Base-by-base conservation (phyloP, 1,284 basidiomycete species). In the Ustilago xerochloae region DNA sequence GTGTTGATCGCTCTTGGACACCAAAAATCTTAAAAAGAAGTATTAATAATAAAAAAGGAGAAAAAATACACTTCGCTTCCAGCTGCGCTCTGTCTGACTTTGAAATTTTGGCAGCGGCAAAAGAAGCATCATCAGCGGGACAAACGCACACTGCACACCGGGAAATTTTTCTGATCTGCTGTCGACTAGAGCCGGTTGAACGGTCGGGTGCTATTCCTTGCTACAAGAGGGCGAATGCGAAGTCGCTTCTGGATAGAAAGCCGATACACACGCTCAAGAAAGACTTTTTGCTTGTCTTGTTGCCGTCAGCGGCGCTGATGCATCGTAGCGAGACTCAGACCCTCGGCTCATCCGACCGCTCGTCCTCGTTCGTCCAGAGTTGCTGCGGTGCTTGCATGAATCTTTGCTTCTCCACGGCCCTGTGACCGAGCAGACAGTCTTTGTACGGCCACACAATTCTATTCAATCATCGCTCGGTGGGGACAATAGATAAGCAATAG, bases 281-380 rank as follows among this genome's bases (percentile, higher is more conserved):
- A 43, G n/a, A 26, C 22, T n/a, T 13, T 43, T 47, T 46, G 22
- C 54, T 35, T 24, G n/a, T 13, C 22, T n/a, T 13, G 22, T 47
- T 46, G 22, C 54, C 45, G 54, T 57, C 43, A 57, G 54, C 46
- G 54, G 54, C 45, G 45, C 35, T 47, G 12, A 24, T 43, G 41
- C 41, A 5, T 43, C 12, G 22, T 22, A 41, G 38, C 38, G 18
- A 43, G 22, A 18, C n/a, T n/a, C n/a, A n/a, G 41, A 43, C 41
- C 22, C 22, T 55, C 43, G 43, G 33, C 30, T 46, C 28, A 46
- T 35, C 22, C 43, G 52, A 33, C 29, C 41, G n/a, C n/a, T n/a
- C n/a, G n/a, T n/a, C n/a, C n/a, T n/a, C 28, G 16, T 32, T 51
- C 30, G 18, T 13, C 53, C n/a, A n/a, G n/a, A n/a, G n/a, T n/a